Evolutionary conservation across 306 rosid genomes (phyloP).

Genomic region (Quercus agrifolia): DNA sequence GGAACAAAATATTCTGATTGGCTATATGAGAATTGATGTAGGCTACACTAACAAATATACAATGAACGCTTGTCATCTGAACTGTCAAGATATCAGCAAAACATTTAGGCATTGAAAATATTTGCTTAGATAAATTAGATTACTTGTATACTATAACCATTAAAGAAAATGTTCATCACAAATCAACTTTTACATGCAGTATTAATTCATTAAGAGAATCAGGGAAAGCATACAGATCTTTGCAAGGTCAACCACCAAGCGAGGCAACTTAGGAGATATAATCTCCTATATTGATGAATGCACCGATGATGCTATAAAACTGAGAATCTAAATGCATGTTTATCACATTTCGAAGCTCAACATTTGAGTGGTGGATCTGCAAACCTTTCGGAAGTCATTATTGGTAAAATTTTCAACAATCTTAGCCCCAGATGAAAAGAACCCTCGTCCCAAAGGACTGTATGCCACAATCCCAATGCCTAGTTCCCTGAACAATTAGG

Average conservation of each 20-base stretch:
- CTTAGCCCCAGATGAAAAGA: conserved; percentile 7
- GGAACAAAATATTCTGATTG: too few species aligned
- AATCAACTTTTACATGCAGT: too few species aligned
- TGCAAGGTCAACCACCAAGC: too few species aligned
- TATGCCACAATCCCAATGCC: too few species aligned
- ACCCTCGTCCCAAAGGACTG: conserved; percentile 25
- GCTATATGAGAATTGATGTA: background rate
- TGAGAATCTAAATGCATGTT: background rate
- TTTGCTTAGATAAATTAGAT: too few species aligned
- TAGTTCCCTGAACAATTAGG: too few species aligned
- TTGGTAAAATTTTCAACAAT: conserved; percentile 22
- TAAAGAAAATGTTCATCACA: too few species aligned
- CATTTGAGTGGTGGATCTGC: background rate
- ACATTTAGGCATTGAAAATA: background rate
- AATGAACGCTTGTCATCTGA: too few species aligned
- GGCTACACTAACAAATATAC: background rate
- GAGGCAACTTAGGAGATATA: too few species aligned
- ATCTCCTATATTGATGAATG: background rate
- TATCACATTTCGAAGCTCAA: background rate
- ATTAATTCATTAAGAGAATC: too few species aligned
- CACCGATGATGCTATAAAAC: background rate
- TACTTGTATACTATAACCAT: too few species aligned
- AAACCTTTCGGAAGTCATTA: conserved; percentile 50
- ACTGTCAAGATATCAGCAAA: background rate
- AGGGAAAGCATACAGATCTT: too few species aligned